Conservation (phyloP, 257 asterid species). For the Solanum acaule region DNA sequence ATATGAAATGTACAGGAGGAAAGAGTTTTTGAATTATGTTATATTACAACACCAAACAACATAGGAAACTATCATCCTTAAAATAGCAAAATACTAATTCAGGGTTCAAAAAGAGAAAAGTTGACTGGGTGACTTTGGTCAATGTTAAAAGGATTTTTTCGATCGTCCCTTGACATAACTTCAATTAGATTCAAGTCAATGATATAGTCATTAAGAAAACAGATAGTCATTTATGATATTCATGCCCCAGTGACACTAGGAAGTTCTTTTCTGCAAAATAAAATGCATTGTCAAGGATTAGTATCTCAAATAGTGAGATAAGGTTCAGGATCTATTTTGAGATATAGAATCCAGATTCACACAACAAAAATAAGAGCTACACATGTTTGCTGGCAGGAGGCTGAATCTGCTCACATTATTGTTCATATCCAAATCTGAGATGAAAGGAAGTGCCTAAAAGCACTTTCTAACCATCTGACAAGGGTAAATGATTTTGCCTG, state of each 20-base stretch:
- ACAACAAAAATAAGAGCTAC: background rate
- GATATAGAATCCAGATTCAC: background rate
- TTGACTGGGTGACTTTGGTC: background rate
- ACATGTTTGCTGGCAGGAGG: background rate
- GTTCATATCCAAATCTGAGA: background rate
- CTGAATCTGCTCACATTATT: background rate
- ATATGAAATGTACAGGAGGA: background rate
- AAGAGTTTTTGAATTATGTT: background rate
- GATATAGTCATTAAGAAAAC: background rate
- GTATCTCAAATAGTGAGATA: background rate
- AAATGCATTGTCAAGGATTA: background rate
- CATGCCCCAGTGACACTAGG: background rate
- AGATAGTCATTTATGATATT: background rate
- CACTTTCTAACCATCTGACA: background rate
- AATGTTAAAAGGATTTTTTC: background rate
- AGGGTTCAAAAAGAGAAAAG: background rate
- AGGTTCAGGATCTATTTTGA: background rate
- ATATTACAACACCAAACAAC: background rate
- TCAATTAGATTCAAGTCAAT: background rate
- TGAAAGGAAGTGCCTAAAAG: background rate
- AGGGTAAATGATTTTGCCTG: background rate
- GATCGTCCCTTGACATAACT: background rate
- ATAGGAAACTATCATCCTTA: background rate
- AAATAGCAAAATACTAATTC: background rate
- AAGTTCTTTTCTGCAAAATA: background rate